Evolutionary conservation across 768 basidiomycete species (phyloP).

Genomic region (Heimioporus sp.): DNA sequence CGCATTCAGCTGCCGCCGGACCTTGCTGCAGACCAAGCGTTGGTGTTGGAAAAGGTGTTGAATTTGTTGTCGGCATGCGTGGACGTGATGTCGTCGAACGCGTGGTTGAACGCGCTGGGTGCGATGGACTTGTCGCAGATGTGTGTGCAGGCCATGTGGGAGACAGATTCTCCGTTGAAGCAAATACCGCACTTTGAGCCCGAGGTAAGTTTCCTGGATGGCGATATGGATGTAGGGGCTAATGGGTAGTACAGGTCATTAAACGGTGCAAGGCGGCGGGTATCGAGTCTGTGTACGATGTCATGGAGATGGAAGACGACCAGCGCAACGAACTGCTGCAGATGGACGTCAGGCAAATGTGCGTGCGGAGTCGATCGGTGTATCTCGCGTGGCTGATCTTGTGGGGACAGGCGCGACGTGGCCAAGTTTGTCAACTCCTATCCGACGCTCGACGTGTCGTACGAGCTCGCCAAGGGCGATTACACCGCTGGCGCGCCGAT

Average conservation of each 20-base stretch:
- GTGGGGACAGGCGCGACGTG: slow-evolving; percentile 73
- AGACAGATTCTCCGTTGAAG: slow-evolving; percentile 90
- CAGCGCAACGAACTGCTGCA: slow-evolving; percentile 76
- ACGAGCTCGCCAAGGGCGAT: slow-evolving; percentile 83
- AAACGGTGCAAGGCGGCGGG: slow-evolving; percentile 80
- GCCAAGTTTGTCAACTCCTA: slow-evolving; percentile 96
- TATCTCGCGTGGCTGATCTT: neutral
- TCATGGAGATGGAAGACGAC: slow-evolving; percentile 98
- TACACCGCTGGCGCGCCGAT: slow-evolving; percentile 87
- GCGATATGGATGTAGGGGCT: neutral
- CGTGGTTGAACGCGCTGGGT: slow-evolving; percentile 89
- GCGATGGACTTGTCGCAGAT: slow-evolving; percentile 99
- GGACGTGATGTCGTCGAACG: slow-evolving; percentile 97
- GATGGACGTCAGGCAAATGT: slow-evolving; percentile 89
- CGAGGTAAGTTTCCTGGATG: slow-evolving; percentile 50
- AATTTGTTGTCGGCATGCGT: slow-evolving; percentile 93
- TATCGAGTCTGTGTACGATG: slow-evolving; percentile 90
- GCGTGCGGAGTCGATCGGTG: slow-evolving; percentile 30
- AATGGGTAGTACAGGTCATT: slow-evolving; percentile 52
- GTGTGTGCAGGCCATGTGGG: slow-evolving; percentile 99
- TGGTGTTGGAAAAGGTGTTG: slow-evolving; percentile 87
- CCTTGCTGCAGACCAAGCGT: slow-evolving; percentile 85
- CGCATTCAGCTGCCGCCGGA: slow-evolving; percentile 91
- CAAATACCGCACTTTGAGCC: slow-evolving; percentile 96
- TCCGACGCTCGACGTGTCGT: slow-evolving; percentile 90